Evolutionary conservation across 176 grass and related monocot species (phyloP).

Genomic region (Lolium multiflorum): DNA sequence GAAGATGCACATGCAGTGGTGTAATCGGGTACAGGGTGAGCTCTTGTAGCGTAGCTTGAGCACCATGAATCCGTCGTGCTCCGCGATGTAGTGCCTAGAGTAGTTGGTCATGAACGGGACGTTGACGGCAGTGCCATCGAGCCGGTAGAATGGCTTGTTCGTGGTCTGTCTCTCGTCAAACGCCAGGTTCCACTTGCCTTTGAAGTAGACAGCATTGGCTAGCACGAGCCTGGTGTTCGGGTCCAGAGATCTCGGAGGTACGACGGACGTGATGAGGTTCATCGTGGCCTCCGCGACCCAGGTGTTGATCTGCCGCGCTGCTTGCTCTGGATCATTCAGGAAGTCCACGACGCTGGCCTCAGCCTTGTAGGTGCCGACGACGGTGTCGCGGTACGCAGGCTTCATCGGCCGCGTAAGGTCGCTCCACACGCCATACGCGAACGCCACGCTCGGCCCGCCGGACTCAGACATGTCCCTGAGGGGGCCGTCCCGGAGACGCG

Average conservation of each 20-base stretch:
- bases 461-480: not conserved
- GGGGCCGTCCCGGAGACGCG: not conserved
- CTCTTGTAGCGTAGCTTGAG: not conserved
- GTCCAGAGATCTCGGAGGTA: too few species aligned
- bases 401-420: slow-evolving; percentile 7
- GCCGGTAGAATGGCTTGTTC: slow-evolving; percentile 15
- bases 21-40: too few species aligned
- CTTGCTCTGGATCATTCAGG: not conserved
- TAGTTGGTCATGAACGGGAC: not conserved
- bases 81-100: not conserved
- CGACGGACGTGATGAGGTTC: not conserved
- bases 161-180: not conserved
- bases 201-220: slow-evolving; percentile 15
- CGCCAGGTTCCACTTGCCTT: not conserved
- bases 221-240: not conserved
- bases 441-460: not conserved
- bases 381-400: not conserved
- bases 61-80: slow-evolving; percentile 21
- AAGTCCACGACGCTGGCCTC: not conserved
- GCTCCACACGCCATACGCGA: slow-evolving; percentile 11
- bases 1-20: slow-evolving; percentile 22
- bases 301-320: not conserved
- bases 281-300: not conserved
- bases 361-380: not conserved
- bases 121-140: not conserved